phyloP scores from a whole-genome alignment of 495 filamentous ascomycete genomes.

The Penicillium bovifimosum region DNA sequence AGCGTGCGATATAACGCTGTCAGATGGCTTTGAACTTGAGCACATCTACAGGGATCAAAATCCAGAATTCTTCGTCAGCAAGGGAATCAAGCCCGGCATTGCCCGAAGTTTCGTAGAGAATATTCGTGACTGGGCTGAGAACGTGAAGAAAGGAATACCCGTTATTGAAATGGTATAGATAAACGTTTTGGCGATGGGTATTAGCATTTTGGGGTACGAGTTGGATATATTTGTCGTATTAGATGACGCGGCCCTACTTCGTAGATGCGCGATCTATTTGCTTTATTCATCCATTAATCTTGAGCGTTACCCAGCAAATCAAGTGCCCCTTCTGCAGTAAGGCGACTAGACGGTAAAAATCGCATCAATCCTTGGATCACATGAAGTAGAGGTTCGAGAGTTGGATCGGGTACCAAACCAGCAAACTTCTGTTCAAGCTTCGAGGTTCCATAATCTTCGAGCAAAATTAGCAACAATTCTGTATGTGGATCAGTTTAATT shows the following conservation, averaged over 20 bases:
- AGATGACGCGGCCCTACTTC: not conserved
- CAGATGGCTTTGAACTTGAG: constrained; percentile 22
- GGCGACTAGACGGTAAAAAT: constrained; percentile 6
- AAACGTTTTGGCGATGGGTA: too few species aligned
- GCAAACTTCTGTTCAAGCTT: constrained; percentile 4
- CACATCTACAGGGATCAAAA: constrained; percentile 23
- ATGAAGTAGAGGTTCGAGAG: constrained; percentile 5
- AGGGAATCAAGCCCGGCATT: not conserved
- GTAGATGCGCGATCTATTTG: not conserved
- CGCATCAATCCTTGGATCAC: constrained; percentile 1
- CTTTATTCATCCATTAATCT: constrained; percentile 2
- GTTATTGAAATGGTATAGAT: constrained; percentile 23
- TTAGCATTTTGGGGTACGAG: too few species aligned
- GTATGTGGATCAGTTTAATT: not conserved
- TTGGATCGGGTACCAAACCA: not conserved
- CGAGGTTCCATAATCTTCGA: not conserved
- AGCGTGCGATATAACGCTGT: constrained; percentile 17
- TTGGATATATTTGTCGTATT: not conserved
- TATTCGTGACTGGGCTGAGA: constrained; percentile 20
- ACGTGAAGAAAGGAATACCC: not conserved
- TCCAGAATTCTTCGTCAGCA: constrained; percentile 15
- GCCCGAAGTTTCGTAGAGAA: constrained; percentile 9
- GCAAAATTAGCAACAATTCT: constrained; percentile 1
- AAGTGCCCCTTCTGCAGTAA: constrained; percentile 13
- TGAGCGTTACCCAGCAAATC: constrained; percentile 5